Percentiles rank a stretch among this genome's conserved stretches.
Conservation (phyloP, 2,329 filamentous ascomycete species). For the Apiospora koreana region DNA sequence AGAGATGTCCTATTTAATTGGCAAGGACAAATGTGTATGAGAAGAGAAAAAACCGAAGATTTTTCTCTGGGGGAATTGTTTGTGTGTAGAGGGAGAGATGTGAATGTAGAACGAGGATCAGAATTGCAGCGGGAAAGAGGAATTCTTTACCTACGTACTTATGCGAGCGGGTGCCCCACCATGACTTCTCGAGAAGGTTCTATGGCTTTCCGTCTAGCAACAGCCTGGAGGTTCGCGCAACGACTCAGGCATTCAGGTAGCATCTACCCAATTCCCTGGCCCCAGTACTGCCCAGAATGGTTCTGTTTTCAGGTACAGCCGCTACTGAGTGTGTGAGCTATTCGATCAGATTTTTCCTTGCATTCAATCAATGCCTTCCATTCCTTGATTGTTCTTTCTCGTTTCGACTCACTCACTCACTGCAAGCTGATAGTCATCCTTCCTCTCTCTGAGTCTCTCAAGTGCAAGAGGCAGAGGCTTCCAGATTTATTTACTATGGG, state of each 20-base stretch:
- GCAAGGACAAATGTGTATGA: not conserved
- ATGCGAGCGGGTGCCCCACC: conserved; percentile 1
- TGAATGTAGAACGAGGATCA: not conserved
- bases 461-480: no score
- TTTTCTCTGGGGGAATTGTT: not conserved
- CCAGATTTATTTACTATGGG: conserved; percentile 6
- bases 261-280: not conserved
- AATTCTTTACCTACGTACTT: not conserved
- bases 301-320: not conserved
- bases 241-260: conserved; percentile 3
- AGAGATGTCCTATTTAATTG: not conserved
- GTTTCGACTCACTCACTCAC: not conserved
- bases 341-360: not conserved
- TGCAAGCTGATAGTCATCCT: no score
- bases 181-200: conserved; percentile 7
- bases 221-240: conserved; percentile 3
- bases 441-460: no score
- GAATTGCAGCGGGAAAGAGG: not conserved
- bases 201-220: conserved; percentile 4
- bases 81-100: conserved; percentile 4
- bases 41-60: conserved; percentile 2
- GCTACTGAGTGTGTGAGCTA: no score
- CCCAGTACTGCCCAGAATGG: not conserved
- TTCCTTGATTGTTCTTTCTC: not conserved
- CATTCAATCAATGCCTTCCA: no score